These are phyloP conservation scores for Arthrobotrys conoides DNA, from an alignment of 2,329 filamentous ascomycete species.

Conservation along the genomic window DNA sequence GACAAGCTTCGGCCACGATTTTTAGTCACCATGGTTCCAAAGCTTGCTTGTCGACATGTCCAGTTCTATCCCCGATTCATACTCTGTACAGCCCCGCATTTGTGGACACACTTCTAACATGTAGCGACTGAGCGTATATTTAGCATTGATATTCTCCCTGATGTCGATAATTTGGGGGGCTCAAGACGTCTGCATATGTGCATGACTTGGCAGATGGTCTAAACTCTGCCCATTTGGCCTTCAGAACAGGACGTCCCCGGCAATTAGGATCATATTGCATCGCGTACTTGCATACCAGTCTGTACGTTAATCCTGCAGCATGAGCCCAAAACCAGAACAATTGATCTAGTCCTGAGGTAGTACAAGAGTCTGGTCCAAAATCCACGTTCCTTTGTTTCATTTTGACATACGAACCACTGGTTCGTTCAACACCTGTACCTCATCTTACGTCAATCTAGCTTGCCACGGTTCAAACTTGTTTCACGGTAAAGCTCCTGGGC, in stretches of 20 bases:
- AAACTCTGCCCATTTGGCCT: slow-evolving; percentile 1
- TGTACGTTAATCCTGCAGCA: slow-evolving; percentile 14
- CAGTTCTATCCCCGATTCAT: neutral
- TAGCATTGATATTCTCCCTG: slow-evolving; percentile 37
- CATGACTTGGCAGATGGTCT: slow-evolving; percentile 35
- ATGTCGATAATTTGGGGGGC: slow-evolving; percentile 17
- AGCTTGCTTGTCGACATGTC: neutral
- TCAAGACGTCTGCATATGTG: slow-evolving; percentile 24
- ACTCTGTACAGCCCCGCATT: slow-evolving; percentile 23
- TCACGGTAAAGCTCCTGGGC: slow-evolving; percentile 18
- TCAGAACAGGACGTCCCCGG: slow-evolving; percentile 14
- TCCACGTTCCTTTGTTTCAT: slow-evolving; percentile 47
- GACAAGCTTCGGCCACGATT: slow-evolving; percentile 42
- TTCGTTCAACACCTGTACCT: slow-evolving; percentile 16
- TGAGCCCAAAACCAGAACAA: neutral
- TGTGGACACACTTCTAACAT: slow-evolving; percentile 21
- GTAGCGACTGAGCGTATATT: slow-evolving; percentile 31
- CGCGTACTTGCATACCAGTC: slow-evolving; percentile 13
- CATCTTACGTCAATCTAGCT: slow-evolving; percentile 23
- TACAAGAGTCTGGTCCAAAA: slow-evolving; percentile 27
- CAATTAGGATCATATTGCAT: slow-evolving; percentile 1
- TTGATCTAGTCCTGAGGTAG: slow-evolving; percentile 33
- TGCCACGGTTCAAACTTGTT: slow-evolving; percentile 25
- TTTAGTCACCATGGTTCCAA: slow-evolving; percentile 44
- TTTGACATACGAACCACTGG: slow-evolving; percentile 45